Conservation (phyloP, 2,329 filamentous ascomycete species). For the Thelonectria discophora region DNA sequence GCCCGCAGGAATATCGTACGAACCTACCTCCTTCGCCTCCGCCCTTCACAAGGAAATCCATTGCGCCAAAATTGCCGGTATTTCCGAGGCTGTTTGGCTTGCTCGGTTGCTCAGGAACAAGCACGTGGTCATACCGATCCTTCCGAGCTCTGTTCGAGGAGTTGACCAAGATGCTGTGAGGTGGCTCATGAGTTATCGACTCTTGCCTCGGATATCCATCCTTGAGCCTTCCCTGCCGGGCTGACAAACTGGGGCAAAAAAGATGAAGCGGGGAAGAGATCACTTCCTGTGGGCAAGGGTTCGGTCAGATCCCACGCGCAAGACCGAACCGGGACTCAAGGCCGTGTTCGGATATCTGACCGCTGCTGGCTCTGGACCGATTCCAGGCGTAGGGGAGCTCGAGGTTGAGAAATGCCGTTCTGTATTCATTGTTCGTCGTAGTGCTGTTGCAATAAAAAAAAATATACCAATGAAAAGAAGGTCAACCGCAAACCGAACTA, state of each 20-base stretch:
- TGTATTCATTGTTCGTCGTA: conserved; percentile 21
- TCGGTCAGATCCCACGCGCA: background rate
- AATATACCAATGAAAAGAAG: background rate
- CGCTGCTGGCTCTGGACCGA: conserved; percentile 3
- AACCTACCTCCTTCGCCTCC: conserved; percentile 17
- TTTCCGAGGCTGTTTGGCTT: conserved; percentile 17
- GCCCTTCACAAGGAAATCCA: conserved; percentile 22
- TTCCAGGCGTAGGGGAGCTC: background rate
- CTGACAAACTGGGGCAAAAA: background rate
- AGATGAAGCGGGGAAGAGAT: conserved; percentile 21
- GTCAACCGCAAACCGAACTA: conserved; percentile 9
- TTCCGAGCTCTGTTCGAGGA: background rate
- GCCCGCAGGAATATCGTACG: conserved; percentile 14
- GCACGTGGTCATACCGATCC: conserved; percentile 3
- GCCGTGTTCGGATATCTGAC: conserved; percentile 4
- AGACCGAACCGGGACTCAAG: background rate
- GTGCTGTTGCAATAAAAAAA: conserved; percentile 11
- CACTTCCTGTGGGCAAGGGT: conserved; percentile 17
- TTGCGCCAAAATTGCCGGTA: background rate
- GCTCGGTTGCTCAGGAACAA: conserved; percentile 8
- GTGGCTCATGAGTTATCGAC: conserved; percentile 1
- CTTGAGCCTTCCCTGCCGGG: background rate
- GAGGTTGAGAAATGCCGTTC: conserved; percentile 7
- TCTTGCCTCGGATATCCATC: background rate
- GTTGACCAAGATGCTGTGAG: background rate